phyloP scores from a whole-genome alignment of 805 yeast species.

The Yarrowia yakushimensis region DNA sequence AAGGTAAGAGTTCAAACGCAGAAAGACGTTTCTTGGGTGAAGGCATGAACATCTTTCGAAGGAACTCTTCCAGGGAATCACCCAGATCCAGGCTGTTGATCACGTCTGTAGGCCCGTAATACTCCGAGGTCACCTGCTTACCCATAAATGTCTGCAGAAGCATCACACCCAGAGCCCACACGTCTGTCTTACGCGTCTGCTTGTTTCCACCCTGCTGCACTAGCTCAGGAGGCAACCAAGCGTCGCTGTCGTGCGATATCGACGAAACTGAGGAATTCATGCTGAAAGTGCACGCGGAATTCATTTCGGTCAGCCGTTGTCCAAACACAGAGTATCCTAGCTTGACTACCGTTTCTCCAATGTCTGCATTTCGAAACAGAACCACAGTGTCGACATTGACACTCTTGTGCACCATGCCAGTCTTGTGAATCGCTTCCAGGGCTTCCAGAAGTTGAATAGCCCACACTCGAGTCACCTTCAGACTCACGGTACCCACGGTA shows the following conservation, averaged over 20 bases:
- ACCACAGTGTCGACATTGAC: slow-evolving; percentile 60
- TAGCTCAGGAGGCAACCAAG: slow-evolving; percentile 86
- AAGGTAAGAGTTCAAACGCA: slow-evolving; percentile 80
- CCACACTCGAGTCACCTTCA: slow-evolving; percentile 84
- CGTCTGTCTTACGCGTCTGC: slow-evolving; percentile 78
- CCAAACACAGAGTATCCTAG: slow-evolving; percentile 30
- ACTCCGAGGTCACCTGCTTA: slow-evolving; percentile 50
- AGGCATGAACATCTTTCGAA: slow-evolving; percentile 59
- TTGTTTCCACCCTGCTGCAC: slow-evolving; percentile 37
- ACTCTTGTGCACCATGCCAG: slow-evolving; percentile 74
- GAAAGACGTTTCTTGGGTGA: slow-evolving; percentile 71
- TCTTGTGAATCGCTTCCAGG: slow-evolving; percentile 75
- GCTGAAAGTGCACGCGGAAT: slow-evolving; percentile 36
- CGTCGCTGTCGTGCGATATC: background rate
- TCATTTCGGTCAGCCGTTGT: slow-evolving; percentile 36
- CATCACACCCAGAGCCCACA: slow-evolving; percentile 87
- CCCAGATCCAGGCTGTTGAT: slow-evolving; percentile 48
- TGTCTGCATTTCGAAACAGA: slow-evolving; percentile 48
- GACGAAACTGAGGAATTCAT: slow-evolving; percentile 22
- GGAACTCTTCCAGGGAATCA: slow-evolving; percentile 60
- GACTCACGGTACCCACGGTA: slow-evolving; percentile 61
- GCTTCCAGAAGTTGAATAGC: slow-evolving; percentile 81
- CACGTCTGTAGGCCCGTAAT: slow-evolving; percentile 61
- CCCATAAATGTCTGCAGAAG: slow-evolving; percentile 68
- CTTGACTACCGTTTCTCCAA: slow-evolving; percentile 45